A percentile compares a stretch with the other conserved stretches of the same genome.
Conservation (phyloP, 2,329 filamentous ascomycete genomes). For the Claviceps digitariae region DNA sequence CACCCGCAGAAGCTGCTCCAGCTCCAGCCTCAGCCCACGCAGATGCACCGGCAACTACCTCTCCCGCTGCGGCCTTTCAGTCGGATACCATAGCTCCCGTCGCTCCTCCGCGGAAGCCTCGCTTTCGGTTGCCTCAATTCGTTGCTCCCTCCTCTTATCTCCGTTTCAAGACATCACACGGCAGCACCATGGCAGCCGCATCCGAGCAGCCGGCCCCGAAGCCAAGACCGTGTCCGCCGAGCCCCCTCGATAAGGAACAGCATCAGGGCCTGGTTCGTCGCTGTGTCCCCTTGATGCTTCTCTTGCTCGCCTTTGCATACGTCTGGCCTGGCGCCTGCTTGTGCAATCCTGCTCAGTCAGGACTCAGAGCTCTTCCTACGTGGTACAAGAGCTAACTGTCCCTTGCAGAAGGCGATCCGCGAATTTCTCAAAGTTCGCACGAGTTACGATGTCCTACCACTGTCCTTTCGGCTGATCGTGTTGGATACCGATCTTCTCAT, state of each 20-base stretch:
- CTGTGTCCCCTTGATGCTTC: background rate
- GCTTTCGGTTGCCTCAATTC: conserved; percentile 34
- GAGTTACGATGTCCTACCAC: conserved; percentile 92
- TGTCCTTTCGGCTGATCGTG: conserved; percentile 90
- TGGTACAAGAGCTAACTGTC: conserved; percentile 8
- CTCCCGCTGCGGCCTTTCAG: background rate
- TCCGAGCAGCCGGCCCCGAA: conserved; percentile 7
- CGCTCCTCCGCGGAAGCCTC: conserved; percentile 7
- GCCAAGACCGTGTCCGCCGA: conserved; percentile 24
- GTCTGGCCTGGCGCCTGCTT: background rate
- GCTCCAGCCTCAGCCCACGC: background rate
- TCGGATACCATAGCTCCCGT: background rate
- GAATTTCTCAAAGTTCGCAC: conserved; percentile 93
- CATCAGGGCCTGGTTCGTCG: conserved; percentile 54
- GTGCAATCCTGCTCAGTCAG: background rate
- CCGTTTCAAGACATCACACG: conserved; percentile 23
- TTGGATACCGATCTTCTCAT: conserved; percentile 92
- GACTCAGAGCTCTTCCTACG: background rate
- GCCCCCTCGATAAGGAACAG: conserved; percentile 61
- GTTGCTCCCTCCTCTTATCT: conserved; percentile 49
- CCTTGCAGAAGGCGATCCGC: conserved; percentile 65
- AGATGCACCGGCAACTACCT: background rate
- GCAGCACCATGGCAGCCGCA: conserved; percentile 21
- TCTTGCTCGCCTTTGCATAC: background rate
- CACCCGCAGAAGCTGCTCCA: background rate